Conservation (phyloP, 805 yeast genomes). For the Pichia kluyveri region DNA sequence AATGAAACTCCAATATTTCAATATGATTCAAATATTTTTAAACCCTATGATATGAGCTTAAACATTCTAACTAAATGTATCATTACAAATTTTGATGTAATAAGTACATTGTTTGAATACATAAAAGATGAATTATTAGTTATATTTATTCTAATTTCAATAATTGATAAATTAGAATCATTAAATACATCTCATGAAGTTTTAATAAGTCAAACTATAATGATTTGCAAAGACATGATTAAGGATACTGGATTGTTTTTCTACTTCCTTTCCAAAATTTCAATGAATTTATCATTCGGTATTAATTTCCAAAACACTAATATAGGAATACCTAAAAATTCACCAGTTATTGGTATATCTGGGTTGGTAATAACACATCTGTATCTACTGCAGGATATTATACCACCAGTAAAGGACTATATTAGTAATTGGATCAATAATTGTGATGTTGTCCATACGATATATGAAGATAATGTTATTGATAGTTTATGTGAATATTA, state of each 20-base stretch:
- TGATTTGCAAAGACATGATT: conserved; percentile 15
- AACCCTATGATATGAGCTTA: neutral
- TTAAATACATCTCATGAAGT: conserved; percentile 15
- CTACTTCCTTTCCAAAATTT: conserved; percentile 22
- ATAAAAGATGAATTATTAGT: conserved; percentile 5
- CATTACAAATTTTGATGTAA: neutral
- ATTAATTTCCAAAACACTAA: conserved; percentile 15
- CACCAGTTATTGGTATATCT: conserved; percentile 7
- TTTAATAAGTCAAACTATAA: conserved; percentile 15
- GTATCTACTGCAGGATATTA: conserved; percentile 12
- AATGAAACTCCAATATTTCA: neutral
- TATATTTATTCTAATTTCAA: conserved; percentile 8
- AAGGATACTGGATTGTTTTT: conserved; percentile 23
- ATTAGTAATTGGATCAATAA: neutral
- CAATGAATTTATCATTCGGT: conserved; percentile 18
- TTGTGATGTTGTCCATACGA: neutral
- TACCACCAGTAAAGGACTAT: neutral
- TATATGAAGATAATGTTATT: conserved; percentile 27
- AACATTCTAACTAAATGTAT: conserved; percentile 5
- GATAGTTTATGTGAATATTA: neutral
- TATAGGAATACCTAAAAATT: conserved; percentile 11
- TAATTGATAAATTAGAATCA: conserved; percentile 16
- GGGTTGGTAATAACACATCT: conserved; percentile 19
- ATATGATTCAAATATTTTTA: neutral
- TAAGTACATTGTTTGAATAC: neutral